Percentiles rank a stretch among this genome's conserved stretches.
These are phyloP conservation scores for Crithidia thermophila DNA, from an alignment of 208 protist genomes.

Conservation along the genomic window DNA sequence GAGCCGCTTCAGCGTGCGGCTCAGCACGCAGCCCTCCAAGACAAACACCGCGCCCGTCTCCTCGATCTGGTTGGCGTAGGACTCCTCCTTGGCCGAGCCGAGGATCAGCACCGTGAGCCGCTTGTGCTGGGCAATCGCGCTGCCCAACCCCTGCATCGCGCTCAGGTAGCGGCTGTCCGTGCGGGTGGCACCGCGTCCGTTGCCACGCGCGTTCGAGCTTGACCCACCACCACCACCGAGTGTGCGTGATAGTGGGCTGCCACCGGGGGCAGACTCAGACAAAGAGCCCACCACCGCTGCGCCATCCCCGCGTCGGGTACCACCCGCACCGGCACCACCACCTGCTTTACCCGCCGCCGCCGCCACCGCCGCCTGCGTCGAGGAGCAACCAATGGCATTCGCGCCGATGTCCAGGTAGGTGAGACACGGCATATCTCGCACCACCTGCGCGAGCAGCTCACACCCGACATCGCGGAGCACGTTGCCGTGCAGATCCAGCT, in stretches of 20 bases:
- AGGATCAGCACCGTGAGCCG: constrained; percentile 77
- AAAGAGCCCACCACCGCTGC: too few relatives aligned
- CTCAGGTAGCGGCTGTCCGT: constrained; percentile 29
- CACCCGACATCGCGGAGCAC: constrained; percentile 84
- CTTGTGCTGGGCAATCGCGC: constrained; percentile 69
- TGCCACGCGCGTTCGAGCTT: not conserved
- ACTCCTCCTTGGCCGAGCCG: constrained; percentile 56
- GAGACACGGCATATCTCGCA: constrained; percentile 72
- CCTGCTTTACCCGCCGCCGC: not conserved
- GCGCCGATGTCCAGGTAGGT: constrained; percentile 81
- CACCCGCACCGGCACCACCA: constrained; percentile 1
- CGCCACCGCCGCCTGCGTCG: not conserved
- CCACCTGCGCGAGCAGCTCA: constrained; percentile 71
- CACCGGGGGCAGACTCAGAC: not conserved
- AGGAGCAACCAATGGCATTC: constrained; percentile 68
- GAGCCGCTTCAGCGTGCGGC: constrained; percentile 66
- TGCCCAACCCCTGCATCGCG: constrained; percentile 65
- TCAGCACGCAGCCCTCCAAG: constrained; percentile 75
- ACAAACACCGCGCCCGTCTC: constrained; percentile 54
- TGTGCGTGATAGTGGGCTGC: not conserved
- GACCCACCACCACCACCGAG: not conserved
- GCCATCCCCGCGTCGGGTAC: not conserved
- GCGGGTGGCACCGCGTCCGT: not conserved
- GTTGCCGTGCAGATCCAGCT: constrained; percentile 87
- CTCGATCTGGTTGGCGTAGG: constrained; percentile 82